Base-by-base conservation (phyloP, 2,329 filamentous ascomycete species). In the Nigrograna mackinnonii region DNA sequence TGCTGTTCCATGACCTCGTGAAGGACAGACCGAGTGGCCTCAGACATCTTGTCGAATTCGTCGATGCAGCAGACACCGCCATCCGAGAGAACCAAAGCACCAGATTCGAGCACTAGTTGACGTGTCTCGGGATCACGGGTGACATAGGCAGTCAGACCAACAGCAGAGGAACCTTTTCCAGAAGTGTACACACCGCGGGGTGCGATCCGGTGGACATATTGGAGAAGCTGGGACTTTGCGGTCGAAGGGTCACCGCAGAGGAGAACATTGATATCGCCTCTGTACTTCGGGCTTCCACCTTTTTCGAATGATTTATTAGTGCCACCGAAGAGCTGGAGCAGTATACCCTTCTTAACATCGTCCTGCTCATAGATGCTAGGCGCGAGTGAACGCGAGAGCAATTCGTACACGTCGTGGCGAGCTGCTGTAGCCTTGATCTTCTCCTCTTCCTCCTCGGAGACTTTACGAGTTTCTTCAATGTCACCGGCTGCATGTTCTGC, bases 241-340 rank as follows among this genome's bases (percentile, higher is more conserved):
- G 94, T 99, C 0, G 92, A 97, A 0, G 94, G 94, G 62, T 99
- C 94, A 78, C 94, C 94, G 60, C 94, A 99, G 24, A 99, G 85
- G 32, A 99, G 79, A 37, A 99, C 83, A 66, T 99, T 99, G 75
- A 99, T 96, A 69, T 99, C 94, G 49, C 94, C 94, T 75, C 94
- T 84, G 68, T 99, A 99, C 58, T 87, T 91, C 5, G 94, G 94
- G 62, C 89, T 96, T 44, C 91, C 94, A 42, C 94, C 94, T 70
- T 96, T 97, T 45, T 95, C 83, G 68, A 99, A 99, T 1, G 89
- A 89, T 74, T 99, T 99, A 77, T 99, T 99, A 22, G 94, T 96
- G 43, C 94, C 94, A 26, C 94, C 92, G 65, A 99, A 99, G 30
- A 99, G 82, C 63, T 99, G 94, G 4, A 99, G 83, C 9, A 99